Evolutionary conservation across 768 basidiomycete genomes (phyloP).

Genomic region (Boletus barrowsii): DNA sequence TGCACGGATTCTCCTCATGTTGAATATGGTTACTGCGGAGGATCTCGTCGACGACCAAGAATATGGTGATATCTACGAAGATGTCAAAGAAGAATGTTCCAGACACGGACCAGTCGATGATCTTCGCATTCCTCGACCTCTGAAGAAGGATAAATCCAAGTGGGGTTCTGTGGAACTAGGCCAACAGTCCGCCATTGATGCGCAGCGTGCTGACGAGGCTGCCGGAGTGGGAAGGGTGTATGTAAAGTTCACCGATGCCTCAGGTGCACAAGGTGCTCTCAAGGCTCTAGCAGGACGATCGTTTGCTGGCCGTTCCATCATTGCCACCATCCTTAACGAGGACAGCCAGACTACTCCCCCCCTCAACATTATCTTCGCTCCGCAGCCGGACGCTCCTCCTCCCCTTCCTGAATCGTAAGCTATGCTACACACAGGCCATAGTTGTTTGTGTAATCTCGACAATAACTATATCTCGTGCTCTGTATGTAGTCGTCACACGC

Average conservation of each 20-base stretch:
- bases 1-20: constrained; percentile 88
- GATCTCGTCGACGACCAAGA: constrained; percentile 89
- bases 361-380: constrained; percentile 77
- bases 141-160: constrained; percentile 81
- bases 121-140: constrained; percentile 83
- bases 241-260: constrained; percentile 73
- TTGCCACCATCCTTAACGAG: constrained; percentile 79
- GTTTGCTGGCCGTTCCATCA: constrained; percentile 83
- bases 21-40: constrained; percentile 97
- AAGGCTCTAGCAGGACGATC: constrained; percentile 87
- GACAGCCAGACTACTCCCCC: constrained; percentile 86
- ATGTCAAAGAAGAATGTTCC: constrained; percentile 87
- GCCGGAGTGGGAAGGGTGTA: constrained; percentile 95
- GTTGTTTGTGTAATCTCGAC: constrained; percentile 10
- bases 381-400: constrained; percentile 78
- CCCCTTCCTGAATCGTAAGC: constrained; percentile 52
- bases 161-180: constrained; percentile 66
- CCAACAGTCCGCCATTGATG: constrained; percentile 59
- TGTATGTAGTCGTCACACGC: constrained; percentile 22
- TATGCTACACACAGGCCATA: not conserved
- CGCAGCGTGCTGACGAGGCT: constrained; percentile 76
- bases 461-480: constrained; percentile 15
- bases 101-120: constrained; percentile 82
- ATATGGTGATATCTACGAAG: constrained; percentile 91
- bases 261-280: constrained; percentile 67